Evolutionary conservation across 139 green algal genomes (phyloP).

Genomic region (Chlorella sp.): DNA sequence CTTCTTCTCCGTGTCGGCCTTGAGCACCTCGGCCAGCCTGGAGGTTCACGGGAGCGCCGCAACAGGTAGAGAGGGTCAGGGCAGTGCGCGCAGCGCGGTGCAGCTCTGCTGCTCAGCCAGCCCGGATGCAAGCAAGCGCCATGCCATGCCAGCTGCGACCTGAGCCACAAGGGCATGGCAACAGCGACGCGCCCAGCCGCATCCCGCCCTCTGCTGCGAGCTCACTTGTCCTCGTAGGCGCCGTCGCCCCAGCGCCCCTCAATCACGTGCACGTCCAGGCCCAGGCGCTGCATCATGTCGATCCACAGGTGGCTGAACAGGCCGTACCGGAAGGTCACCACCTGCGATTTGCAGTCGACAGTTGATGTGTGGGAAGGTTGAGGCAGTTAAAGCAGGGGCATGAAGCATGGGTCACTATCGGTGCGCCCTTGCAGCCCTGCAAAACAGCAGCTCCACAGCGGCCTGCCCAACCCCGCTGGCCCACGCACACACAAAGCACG

Average conservation of each 20-base stretch:
- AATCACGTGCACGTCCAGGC: constrained; percentile 90
- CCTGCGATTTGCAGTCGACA: too few relatives aligned
- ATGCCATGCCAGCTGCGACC: too few relatives aligned
- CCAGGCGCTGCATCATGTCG: constrained; percentile 97
- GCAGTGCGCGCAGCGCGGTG: too few relatives aligned
- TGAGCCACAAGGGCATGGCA: too few relatives aligned
- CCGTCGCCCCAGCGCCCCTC: constrained; percentile 86
- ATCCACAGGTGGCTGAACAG: constrained; percentile 96
- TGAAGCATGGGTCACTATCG: neutral
- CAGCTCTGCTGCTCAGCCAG: neutral
- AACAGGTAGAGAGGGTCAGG: neutral
- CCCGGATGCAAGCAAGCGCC: neutral
- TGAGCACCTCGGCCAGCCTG: constrained; percentile 67
- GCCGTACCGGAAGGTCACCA: constrained; percentile 71
- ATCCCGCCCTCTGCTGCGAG: neutral
- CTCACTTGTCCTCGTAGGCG: constrained; percentile 33
- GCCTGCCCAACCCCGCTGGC: too few relatives aligned
- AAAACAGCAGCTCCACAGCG: too few relatives aligned
- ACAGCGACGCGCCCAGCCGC: neutral
- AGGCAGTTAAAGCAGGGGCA: neutral
- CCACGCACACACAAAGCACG: too few relatives aligned
- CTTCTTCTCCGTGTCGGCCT: constrained; percentile 81
- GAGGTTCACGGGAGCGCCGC: too few relatives aligned
- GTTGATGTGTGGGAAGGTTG: too few relatives aligned
- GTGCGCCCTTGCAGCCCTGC: too few relatives aligned